Percentiles rank a stretch among this genome's conserved stretches.
These are phyloP conservation scores for Diplodia sapinea DNA, from an alignment of 2,329 filamentous ascomycete genomes.

Conservation along the genomic window DNA sequence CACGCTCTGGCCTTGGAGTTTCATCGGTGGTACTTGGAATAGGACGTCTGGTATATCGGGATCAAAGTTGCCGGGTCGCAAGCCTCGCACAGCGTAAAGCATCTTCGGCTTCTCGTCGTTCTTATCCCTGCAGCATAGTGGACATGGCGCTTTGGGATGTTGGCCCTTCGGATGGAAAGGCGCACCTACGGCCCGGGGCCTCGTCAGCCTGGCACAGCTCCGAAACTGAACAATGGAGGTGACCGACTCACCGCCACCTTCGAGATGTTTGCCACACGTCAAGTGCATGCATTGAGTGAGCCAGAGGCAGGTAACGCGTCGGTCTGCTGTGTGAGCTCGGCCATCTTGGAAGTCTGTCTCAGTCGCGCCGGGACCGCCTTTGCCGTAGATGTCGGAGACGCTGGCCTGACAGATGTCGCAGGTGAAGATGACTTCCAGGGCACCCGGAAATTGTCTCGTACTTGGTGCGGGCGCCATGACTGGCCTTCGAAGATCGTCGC, in stretches of 20 bases:
- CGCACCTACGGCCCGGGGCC: constrained; percentile 44
- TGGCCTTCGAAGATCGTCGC: not conserved
- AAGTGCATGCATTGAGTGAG: constrained; percentile 58
- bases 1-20: constrained; percentile 44
- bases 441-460: constrained; percentile 5
- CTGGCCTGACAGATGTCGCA: constrained; percentile 56
- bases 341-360: constrained; percentile 33
- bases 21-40: constrained; percentile 54
- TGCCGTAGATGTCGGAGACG: constrained; percentile 53
- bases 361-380: constrained; percentile 41
- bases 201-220: not conserved
- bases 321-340: constrained; percentile 45
- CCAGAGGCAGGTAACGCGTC: constrained; percentile 53
- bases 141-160: constrained; percentile 53
- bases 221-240: not conserved
- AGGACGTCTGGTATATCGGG: constrained; percentile 50
- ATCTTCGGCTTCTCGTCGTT: constrained; percentile 45
- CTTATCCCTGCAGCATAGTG: constrained; percentile 49
- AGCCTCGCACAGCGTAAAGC: constrained; percentile 55
- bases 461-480: not conserved
- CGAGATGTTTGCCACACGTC: constrained; percentile 55
- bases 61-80: constrained; percentile 51
- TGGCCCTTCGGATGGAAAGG: constrained; percentile 53
- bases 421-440: constrained; percentile 55
- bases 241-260: constrained; percentile 52